A percentile compares a stretch with the other conserved stretches of the same genome.
These are phyloP conservation scores for Dichomitus squalens DNA, from an alignment of 1,284 basidiomycete genomes.

Conservation along the genomic window DNA sequence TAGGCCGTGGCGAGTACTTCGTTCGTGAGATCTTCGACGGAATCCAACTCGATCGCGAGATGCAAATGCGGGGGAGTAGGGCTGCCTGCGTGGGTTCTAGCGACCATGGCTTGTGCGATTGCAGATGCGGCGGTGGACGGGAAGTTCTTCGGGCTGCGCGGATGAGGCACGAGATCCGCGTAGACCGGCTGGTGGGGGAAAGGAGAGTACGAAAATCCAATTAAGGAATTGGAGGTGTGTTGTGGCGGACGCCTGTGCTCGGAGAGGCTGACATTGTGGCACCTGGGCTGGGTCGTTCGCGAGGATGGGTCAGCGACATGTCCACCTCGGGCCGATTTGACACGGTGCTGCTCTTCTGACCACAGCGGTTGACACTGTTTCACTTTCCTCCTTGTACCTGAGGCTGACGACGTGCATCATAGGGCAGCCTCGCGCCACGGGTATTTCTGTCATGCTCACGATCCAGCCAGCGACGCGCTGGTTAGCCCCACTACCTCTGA, in stretches of 20 bases:
- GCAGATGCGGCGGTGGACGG: neutral
- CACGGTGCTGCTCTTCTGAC: neutral
- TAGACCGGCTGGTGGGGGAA: neutral
- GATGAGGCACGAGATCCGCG: neutral
- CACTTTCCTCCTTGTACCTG: neutral
- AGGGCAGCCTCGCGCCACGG: neutral
- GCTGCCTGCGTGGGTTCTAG: neutral
- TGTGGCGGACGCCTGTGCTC: neutral
- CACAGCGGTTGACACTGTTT: neutral
- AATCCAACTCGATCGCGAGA: too few species aligned
- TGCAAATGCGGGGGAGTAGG: too few species aligned
- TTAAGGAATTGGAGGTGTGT: neutral
- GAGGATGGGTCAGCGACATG: neutral
- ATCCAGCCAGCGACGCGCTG: neutral
- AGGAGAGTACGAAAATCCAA: neutral
- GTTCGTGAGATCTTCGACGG: neutral
- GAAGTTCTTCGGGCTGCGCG: neutral
- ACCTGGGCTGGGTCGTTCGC: neutral
- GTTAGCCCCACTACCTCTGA: neutral
- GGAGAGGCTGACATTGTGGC: conserved; percentile 3
- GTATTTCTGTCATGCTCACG: neutral
- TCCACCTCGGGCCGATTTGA: neutral
- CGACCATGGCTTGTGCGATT: neutral
- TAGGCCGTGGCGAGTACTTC: neutral
- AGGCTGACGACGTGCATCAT: neutral